phyloP scores from a whole-genome alignment of 495 filamentous ascomycete species.

The Neurospora sp. region DNA sequence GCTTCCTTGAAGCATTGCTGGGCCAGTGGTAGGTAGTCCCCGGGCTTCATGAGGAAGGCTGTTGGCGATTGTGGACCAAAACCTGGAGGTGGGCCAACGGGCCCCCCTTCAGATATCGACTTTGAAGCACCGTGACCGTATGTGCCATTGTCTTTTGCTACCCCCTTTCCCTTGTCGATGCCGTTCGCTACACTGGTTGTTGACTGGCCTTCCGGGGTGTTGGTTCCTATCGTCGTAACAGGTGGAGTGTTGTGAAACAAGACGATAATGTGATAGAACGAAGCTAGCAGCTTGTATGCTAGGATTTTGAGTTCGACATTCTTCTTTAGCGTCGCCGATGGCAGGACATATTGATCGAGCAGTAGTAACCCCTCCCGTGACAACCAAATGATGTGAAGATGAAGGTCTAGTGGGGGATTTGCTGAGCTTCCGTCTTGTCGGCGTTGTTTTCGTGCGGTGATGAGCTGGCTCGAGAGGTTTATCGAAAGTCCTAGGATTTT shows the following conservation, averaged over 20 bases:
- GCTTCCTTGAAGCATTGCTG: constrained; percentile 74
- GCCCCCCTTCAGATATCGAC: constrained; percentile 30
- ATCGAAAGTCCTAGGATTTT: constrained; percentile 86
- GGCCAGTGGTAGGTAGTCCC: constrained; percentile 76
- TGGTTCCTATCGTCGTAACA: constrained; percentile 29
- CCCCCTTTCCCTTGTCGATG: constrained; percentile 35
- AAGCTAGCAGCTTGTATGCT: constrained; percentile 81
- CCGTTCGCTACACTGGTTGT: constrained; percentile 13
- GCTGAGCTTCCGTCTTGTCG: constrained; percentile 67
- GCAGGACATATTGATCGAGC: constrained; percentile 76
- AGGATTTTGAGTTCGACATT: constrained; percentile 76
- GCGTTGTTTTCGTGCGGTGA: constrained; percentile 75
- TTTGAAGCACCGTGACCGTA: constrained; percentile 1
- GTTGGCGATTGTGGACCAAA: constrained; percentile 43
- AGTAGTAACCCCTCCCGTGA: constrained; percentile 83
- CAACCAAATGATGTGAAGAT: constrained; percentile 93
- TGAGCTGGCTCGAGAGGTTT: constrained; percentile 73
- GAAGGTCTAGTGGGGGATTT: constrained; percentile 71
- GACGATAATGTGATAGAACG: constrained; percentile 94
- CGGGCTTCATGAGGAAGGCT: constrained; percentile 64
- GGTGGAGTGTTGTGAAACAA: constrained; percentile 74
- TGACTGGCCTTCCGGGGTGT: constrained; percentile 17
- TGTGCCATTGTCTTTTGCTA: constrained; percentile 26
- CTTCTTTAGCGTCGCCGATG: constrained; percentile 48
- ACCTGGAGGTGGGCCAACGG: constrained; percentile 38